These are phyloP conservation scores for Sarcodon aspratus DNA, from an alignment of 768 basidiomycete species.

Conservation along the genomic window DNA sequence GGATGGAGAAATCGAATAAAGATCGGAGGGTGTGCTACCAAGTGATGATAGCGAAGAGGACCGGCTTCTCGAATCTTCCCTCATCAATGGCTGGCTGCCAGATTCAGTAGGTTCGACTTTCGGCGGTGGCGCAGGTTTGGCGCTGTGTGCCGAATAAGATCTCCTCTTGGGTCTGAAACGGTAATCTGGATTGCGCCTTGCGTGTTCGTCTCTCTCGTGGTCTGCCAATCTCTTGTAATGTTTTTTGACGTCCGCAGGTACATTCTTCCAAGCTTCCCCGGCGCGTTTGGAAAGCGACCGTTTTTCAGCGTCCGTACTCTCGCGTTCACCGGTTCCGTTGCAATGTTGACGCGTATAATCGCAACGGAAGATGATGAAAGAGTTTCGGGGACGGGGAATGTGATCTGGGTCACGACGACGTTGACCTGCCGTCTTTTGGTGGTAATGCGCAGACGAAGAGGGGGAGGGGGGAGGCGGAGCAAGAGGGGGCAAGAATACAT, in stretches of 20 bases:
- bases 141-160: too few relatives aligned
- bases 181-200: slow-evolving; percentile 45
- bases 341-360: slow-evolving; percentile 39
- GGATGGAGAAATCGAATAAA: too few relatives aligned
- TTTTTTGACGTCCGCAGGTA: slow-evolving; percentile 34
- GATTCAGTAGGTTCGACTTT: too few relatives aligned
- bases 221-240: slow-evolving; percentile 44
- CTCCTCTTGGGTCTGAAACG: slow-evolving; percentile 38
- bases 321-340: slow-evolving; percentile 5
- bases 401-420: neutral
- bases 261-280: slow-evolving; percentile 60
- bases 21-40: too few relatives aligned
- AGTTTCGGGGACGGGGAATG: slow-evolving; percentile 53
- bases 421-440: neutral
- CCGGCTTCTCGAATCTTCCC: too few relatives aligned
- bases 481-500: too few relatives aligned
- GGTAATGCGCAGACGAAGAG: neutral
- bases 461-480: too few relatives aligned
- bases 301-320: slow-evolving; percentile 13
- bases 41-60: too few relatives aligned
- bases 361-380: slow-evolving; percentile 67
- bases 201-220: slow-evolving; percentile 44
- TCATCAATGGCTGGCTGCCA: too few relatives aligned
- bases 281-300: slow-evolving; percentile 70
- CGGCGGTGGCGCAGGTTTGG: too few relatives aligned